Percentiles rank a stretch among this genome's conserved stretches.
Conservation (phyloP, 257 asterid species). For the Anisodus tanguticus region DNA sequence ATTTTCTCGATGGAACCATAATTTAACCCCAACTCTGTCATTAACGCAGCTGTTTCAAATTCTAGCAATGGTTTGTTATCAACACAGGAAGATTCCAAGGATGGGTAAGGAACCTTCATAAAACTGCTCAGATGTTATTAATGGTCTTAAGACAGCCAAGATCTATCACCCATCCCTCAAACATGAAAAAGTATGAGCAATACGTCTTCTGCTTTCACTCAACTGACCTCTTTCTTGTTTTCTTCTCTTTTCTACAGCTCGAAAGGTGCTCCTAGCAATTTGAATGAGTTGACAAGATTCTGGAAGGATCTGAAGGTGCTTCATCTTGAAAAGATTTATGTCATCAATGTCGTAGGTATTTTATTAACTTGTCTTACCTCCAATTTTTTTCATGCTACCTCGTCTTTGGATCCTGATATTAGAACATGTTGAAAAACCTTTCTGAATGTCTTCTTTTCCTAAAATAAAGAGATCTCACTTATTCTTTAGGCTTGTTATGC, state of each 20-base stretch:
- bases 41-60: constrained; percentile 33
- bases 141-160: constrained; percentile 16
- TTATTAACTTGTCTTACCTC: constrained; percentile 35
- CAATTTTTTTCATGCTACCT: constrained; percentile 36
- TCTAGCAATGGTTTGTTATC: constrained; percentile 46
- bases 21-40: constrained; percentile 32
- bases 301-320: constrained; percentile 69
- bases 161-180: not conserved
- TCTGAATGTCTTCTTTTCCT: constrained; percentile 29
- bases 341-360: constrained; percentile 89
- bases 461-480: not conserved
- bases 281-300: constrained; percentile 45
- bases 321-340: constrained; percentile 67
- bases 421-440: constrained; percentile 8
- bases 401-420: constrained; percentile 4
- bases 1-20: constrained; percentile 15
- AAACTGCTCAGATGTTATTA: constrained; percentile 30
- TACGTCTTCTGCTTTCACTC: constrained; percentile 11
- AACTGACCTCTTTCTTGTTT: constrained; percentile 20
- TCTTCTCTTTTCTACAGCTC: constrained; percentile 50
- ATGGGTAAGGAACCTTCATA: constrained; percentile 45
- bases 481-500: constrained; percentile 1
- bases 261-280: constrained; percentile 31
- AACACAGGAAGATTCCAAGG: constrained; percentile 41
- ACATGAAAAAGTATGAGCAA: constrained; percentile 13